Evolutionary conservation across 73 alveolate genomes (phyloP), one percentile per base, ranked within the genome.

Genomic region (Paramecium bursaria): DNA sequence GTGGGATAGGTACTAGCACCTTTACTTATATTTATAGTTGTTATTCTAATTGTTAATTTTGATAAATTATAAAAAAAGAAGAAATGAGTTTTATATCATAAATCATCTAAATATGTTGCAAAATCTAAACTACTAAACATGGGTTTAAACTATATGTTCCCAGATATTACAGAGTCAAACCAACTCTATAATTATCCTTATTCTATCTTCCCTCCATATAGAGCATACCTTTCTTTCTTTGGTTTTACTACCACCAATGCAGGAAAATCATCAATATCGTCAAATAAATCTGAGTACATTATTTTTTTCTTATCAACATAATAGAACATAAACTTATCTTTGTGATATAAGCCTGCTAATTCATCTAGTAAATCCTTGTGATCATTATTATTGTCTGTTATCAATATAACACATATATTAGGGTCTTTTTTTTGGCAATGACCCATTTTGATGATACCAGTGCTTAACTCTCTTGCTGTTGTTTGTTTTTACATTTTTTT

Each of bases 351-450:
- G 4, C 23, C 17, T 21, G 53, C 19, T 21, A 67, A 19, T 4
- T 53, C 60, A 19, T 42, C 44, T 3, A 67, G 48, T 10, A 67
- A 22, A 17, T 67, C 57, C 50, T 15, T 25, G 14, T 17, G 50
- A 67, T 67, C 61, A 48, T 46, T 80, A 29, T 76, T 47, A 21
- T 50, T 73, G 7, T 86, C 90, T 15, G 88, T 73, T 67, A 94
- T 87, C 47, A 82, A 52, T 21, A 94, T 74, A 7, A 94, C 73
- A 86, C 98, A 94, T 30, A 90, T 39, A 46, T 76, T 90, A 9
- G 95, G 53, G 10, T 87, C 91, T 1, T 75, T 51, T 46, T 82
- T 49, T 15, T 91, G 91, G 46, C 98, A 94, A 3, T 85, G 31
- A 7, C 96, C 94, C 14, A 42, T 29, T 31, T 87, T 86, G 30